Conservation (phyloP, 805 yeast genomes). For the Ogataea pini region DNA sequence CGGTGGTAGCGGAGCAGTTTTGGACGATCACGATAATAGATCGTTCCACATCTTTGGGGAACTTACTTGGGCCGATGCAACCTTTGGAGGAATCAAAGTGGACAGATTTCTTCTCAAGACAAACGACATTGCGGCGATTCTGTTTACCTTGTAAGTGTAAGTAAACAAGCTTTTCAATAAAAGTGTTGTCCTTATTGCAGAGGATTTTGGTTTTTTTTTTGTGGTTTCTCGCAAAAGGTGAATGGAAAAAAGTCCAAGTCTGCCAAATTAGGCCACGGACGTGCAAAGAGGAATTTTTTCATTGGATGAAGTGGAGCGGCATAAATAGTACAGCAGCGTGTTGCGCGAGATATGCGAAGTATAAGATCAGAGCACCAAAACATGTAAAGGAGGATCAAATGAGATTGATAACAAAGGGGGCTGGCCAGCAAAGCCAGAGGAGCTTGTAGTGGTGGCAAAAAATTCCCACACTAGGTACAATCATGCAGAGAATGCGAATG, state of each 20-base stretch:
- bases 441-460: no score
- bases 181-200: constrained; percentile 3
- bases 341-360: background rate
- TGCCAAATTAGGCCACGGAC: constrained; percentile 3
- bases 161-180: no score
- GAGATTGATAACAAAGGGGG: no score
- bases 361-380: background rate
- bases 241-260: constrained; percentile 1
- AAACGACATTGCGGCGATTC: constrained; percentile 60
- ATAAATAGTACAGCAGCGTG: background rate
- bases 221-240: constrained; percentile 1
- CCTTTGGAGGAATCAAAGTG: constrained; percentile 97
- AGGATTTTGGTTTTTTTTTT: background rate
- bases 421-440: no score
- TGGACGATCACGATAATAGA: background rate
- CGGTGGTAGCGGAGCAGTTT: constrained; percentile 6
- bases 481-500: no score
- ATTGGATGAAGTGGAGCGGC: constrained; percentile 13
- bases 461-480: no score
- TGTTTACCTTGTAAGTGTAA: constrained; percentile 3
- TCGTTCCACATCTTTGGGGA: background rate
- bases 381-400: background rate
- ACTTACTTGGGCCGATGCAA: constrained; percentile 91
- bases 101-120: constrained; percentile 91
- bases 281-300: constrained; percentile 14